These are phyloP conservation scores for Eucalyptus cloeziana DNA, from an alignment of 345 rosid species.

Conservation along the genomic window DNA sequence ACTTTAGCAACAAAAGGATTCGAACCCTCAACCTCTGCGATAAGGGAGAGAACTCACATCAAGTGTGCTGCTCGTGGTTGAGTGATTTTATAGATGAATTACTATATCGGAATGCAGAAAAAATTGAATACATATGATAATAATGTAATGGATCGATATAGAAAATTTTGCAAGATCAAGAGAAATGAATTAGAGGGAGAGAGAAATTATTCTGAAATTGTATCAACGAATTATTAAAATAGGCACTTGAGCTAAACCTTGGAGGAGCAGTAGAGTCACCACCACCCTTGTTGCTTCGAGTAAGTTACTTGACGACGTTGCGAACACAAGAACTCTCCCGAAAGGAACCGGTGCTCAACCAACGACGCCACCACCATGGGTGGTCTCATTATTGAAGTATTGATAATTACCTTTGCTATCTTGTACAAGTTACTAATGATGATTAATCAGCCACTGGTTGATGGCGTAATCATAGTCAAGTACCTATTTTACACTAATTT, in stretches of 20 bases:
- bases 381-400: not conserved
- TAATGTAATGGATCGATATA: accelerated
- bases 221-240: not conserved
- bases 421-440: not conserved
- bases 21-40: too few relatives aligned
- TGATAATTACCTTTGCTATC: not conserved
- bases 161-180: accelerated
- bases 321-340: too few relatives aligned
- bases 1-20: too few relatives aligned
- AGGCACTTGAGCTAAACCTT: not conserved
- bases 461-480: not conserved
- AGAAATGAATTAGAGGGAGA: accelerated
- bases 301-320: too few relatives aligned
- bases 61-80: too few relatives aligned
- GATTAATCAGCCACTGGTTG: not conserved
- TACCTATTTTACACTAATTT: not conserved
- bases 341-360: too few relatives aligned
- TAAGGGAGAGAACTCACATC: too few relatives aligned
- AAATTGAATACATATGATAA: not conserved
- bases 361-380: too few relatives aligned
- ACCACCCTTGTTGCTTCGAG: too few relatives aligned
- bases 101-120: accelerated
- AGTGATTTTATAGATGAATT: not conserved
- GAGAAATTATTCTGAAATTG: not conserved
- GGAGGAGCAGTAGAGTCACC: too few relatives aligned